Percentiles rank a stretch among this genome's conserved stretches.
Conservation (phyloP, 805 yeast species). For the Kodamaea kaohsiungensis region DNA sequence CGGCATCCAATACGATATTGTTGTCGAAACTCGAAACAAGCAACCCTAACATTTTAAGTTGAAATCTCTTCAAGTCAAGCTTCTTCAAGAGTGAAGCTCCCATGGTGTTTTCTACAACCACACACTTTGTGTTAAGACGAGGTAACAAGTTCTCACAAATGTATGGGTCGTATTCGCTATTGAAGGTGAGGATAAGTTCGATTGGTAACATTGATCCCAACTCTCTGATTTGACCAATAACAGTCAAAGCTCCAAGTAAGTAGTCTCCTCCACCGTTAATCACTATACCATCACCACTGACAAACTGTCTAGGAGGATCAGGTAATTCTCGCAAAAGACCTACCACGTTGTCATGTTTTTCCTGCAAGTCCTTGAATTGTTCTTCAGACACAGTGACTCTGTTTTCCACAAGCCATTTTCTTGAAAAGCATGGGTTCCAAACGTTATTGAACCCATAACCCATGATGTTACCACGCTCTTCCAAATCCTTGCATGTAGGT, state of each 20-base stretch:
- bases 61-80: constrained; percentile 29
- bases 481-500: constrained; percentile 5
- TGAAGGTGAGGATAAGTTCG: constrained; percentile 37
- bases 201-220: constrained; percentile 37
- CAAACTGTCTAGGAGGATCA: constrained; percentile 25
- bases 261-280: constrained; percentile 39
- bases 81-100: constrained; percentile 38
- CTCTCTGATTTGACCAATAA: constrained; percentile 33
- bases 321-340: constrained; percentile 21
- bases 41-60: constrained; percentile 38
- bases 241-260: constrained; percentile 35
- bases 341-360: constrained; percentile 28
- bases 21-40: constrained; percentile 37
- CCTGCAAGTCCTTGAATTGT: constrained; percentile 22
- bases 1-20: constrained; percentile 41
- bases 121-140: constrained; percentile 33
- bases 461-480: not conserved
- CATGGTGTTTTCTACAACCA: constrained; percentile 39
- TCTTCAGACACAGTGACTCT: constrained; percentile 11
- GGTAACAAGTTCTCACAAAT: constrained; percentile 37
- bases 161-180: constrained; percentile 33
- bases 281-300: constrained; percentile 43
- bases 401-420: constrained; percentile 4
- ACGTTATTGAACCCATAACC: constrained; percentile 13
- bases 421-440: constrained; percentile 12